phyloP scores from a whole-genome alignment of 495 filamentous ascomycete species.

The Ramalina peruviana region DNA sequence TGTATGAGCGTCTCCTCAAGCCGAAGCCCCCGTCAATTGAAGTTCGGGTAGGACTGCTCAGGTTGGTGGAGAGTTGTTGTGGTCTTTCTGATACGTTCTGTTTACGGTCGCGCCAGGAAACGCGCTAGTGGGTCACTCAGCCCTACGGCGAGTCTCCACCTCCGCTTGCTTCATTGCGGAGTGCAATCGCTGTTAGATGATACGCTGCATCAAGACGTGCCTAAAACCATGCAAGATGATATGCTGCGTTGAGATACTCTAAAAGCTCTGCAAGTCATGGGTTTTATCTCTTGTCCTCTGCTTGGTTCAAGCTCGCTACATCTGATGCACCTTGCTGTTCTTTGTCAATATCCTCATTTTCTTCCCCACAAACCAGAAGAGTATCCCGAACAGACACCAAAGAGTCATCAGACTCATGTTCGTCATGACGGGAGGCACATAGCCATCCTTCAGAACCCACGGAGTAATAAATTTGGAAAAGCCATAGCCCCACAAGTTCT shows the following conservation, averaged over 20 bases:
- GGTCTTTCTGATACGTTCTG: background rate
- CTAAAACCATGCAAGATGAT: background rate
- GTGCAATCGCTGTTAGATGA: background rate
- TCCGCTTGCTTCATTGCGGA: no score
- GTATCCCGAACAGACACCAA: conserved; percentile 37
- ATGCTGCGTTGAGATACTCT: background rate
- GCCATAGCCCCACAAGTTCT: conserved; percentile 45
- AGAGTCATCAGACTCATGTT: conserved; percentile 39
- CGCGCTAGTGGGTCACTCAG: background rate
- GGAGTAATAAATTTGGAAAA: conserved; percentile 34
- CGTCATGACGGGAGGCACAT: conserved; percentile 35
- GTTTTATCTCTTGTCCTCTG: background rate
- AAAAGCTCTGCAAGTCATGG: background rate
- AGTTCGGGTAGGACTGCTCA: background rate
- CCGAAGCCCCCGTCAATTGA: background rate
- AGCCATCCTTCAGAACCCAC: conserved; percentile 25
- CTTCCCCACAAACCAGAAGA: conserved; percentile 46
- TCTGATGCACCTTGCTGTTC: conserved; percentile 37
- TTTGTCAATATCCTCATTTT: conserved; percentile 39
- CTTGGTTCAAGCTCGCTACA: conserved; percentile 20
- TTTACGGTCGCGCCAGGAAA: background rate
- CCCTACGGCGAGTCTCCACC: no score
- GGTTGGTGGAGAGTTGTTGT: background rate
- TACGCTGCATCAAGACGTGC: no score
- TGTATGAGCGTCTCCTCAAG: background rate